phyloP scores from a whole-genome alignment of 495 filamentous ascomycete genomes.

The Rhizodiscina lignyota region DNA sequence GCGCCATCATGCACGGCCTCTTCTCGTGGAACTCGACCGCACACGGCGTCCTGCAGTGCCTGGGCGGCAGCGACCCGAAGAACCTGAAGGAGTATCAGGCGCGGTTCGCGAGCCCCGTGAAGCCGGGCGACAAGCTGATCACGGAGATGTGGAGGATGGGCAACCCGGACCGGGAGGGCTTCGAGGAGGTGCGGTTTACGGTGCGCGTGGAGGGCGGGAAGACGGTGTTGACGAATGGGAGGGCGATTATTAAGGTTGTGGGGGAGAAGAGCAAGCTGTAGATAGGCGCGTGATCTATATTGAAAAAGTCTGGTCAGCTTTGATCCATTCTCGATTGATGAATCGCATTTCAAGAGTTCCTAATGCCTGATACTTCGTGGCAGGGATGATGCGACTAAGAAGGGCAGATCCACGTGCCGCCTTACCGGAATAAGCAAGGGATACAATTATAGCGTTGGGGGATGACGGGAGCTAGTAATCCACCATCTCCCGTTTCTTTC shows the following conservation, averaged over 20 bases:
- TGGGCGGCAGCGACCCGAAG: slow-evolving; percentile 59
- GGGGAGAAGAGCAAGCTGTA: slow-evolving; percentile 49
- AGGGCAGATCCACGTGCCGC: no score
- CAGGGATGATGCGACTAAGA: no score
- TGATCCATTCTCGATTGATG: no score
- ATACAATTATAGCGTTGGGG: no score
- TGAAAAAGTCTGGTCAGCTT: no score
- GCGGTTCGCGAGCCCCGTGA: slow-evolving; percentile 69
- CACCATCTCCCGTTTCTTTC: no score
- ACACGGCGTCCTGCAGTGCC: slow-evolving; percentile 54
- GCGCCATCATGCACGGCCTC: slow-evolving; percentile 75
- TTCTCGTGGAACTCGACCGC: slow-evolving; percentile 68
- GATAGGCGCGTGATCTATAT: no score
- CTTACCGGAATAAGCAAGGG: no score
- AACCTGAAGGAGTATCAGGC: slow-evolving; percentile 80
- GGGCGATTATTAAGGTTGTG: slow-evolving; percentile 54
- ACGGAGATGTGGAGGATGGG: slow-evolving; percentile 51
- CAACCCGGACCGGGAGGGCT: slow-evolving; percentile 42
- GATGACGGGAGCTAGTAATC: no score
- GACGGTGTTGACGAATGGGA: slow-evolving; percentile 68
- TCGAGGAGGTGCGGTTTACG: slow-evolving; percentile 67
- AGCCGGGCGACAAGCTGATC: slow-evolving; percentile 54
- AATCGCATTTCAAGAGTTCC: no score
- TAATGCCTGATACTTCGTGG: no score
- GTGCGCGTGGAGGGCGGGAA: slow-evolving; percentile 56